A percentile compares a stretch with the other conserved stretches of the same genome.
Evolutionary conservation across 306 rosid genomes (phyloP).

Genomic region (Lathyrus tuberosus): DNA sequence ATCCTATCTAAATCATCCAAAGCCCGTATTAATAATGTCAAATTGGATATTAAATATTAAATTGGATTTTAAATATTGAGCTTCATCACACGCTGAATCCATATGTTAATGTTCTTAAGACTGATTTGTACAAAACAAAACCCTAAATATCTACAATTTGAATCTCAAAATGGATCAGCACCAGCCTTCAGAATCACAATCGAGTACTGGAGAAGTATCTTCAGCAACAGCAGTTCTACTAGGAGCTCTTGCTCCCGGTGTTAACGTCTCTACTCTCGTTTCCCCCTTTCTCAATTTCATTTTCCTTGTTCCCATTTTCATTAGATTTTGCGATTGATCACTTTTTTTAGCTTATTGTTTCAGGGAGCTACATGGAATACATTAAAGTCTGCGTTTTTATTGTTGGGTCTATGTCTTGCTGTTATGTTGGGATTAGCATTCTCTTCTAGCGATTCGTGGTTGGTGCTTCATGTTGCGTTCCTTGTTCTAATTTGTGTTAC

Average conservation of each 20-base stretch:
- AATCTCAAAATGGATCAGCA: constrained; percentile 46
- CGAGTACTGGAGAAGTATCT: constrained; percentile 57
- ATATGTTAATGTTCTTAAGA: background rate
- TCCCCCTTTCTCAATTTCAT: background rate
- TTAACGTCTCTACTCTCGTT: constrained; percentile 58
- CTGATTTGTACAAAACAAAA: background rate
- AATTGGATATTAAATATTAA: too few species aligned
- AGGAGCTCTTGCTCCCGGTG: constrained; percentile 93
- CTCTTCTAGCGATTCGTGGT: constrained; percentile 78
- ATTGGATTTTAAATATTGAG: background rate
- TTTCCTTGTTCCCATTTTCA: background rate
- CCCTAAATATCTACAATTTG: constrained; percentile 25
- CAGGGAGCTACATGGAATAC: constrained; percentile 91
- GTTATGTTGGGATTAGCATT: constrained; percentile 83
- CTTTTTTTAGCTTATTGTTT: background rate
- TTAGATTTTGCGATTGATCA: background rate
- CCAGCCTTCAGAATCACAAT: constrained; percentile 16
- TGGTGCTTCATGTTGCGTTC: constrained; percentile 76
- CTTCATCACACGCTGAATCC: background rate
- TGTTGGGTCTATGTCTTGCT: constrained; percentile 77
- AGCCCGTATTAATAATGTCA: too few species aligned
- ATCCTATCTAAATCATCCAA: too few species aligned
- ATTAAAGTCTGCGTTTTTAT: constrained; percentile 61
- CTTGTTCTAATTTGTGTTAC: constrained; percentile 68
- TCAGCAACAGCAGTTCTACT: constrained; percentile 79